Evolutionary conservation across 805 yeast genomes (phyloP).

Genomic region (Pichia nanzhaoensis): DNA sequence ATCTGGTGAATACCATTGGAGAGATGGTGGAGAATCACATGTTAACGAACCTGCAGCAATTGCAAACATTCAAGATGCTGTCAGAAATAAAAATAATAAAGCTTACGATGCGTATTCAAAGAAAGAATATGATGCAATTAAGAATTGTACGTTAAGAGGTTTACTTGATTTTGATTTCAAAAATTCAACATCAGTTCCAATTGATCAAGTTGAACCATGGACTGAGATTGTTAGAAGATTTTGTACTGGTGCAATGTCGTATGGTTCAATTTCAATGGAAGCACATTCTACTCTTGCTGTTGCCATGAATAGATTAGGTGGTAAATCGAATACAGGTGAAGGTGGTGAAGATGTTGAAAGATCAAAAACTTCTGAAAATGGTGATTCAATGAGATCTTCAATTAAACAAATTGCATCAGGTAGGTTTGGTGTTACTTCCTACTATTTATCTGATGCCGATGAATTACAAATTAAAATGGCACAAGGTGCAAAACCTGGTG

Average conservation of each 20-base stretch:
- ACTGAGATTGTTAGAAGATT: conserved; percentile 96
- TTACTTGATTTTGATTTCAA: conserved; percentile 84
- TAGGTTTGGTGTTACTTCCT: conserved; percentile 95
- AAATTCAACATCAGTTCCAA: conserved; percentile 66
- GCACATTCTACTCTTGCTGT: conserved; percentile 96
- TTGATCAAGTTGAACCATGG: conserved; percentile 99
- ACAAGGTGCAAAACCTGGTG: conserved; percentile 99
- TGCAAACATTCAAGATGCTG: conserved; percentile 97
- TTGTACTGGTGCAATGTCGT: conserved; percentile 99
- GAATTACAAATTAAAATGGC: conserved; percentile 98
- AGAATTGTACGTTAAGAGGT: conserved; percentile 91
- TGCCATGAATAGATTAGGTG: conserved; percentile 97
- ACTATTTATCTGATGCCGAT: conserved; percentile 91
- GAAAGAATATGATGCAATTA: conserved; percentile 86
- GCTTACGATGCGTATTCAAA: conserved; percentile 88
- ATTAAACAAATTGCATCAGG: conserved; percentile 98
- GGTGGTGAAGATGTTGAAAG: conserved; percentile 98
- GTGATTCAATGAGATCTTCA: conserved; percentile 98
- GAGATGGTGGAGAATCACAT: conserved; percentile 97
- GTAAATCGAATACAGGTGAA: conserved; percentile 97
- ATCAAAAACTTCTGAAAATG: conserved; percentile 69
- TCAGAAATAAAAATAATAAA: conserved; percentile 87
- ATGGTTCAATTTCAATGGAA: conserved; percentile 98
- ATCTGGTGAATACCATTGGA: conserved; percentile 96
- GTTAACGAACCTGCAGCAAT: conserved; percentile 92